Evolutionary conservation across 148 eudicot genomes (phyloP).

Genomic region (Cornus controversa): DNA sequence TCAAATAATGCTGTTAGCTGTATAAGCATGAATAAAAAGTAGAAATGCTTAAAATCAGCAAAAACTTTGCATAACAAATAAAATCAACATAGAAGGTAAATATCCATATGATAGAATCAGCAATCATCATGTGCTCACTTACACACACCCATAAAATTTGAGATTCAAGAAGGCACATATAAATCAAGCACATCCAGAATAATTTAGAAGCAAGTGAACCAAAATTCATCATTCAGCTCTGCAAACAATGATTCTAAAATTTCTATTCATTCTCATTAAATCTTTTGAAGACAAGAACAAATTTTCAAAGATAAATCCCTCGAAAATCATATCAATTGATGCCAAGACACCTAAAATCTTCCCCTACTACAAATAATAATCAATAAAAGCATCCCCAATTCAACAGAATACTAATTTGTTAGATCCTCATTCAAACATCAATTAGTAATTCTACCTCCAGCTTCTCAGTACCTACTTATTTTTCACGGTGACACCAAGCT

Average conservation of each 20-base stretch:
- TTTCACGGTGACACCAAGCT: conserved; percentile 62
- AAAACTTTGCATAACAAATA: neutral
- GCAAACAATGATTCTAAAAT: neutral
- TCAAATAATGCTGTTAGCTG: neutral
- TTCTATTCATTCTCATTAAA: neutral
- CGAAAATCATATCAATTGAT: conserved; percentile 12
- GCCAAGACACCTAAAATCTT: conserved; percentile 1
- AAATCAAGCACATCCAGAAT: neutral
- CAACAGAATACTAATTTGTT: neutral
- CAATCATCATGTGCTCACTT: neutral
- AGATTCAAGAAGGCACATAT: neutral
- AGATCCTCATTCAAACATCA: neutral
- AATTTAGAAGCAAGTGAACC: neutral
- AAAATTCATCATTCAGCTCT: neutral
- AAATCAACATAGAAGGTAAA: no score
- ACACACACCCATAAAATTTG: neutral
- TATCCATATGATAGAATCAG: neutral
- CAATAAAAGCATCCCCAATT: conserved; percentile 8
- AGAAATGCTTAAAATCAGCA: neutral
- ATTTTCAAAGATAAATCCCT: conserved; percentile 2
- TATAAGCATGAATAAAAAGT: neutral
- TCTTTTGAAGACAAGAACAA: conserved; percentile 3
- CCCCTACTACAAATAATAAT: conserved; percentile 13
- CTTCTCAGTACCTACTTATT: conserved; percentile 23
- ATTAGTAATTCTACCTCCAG: conserved; percentile 15